Evolutionary conservation across 768 basidiomycete species (phyloP).

Genomic region (Tubosaeta sp.): DNA sequence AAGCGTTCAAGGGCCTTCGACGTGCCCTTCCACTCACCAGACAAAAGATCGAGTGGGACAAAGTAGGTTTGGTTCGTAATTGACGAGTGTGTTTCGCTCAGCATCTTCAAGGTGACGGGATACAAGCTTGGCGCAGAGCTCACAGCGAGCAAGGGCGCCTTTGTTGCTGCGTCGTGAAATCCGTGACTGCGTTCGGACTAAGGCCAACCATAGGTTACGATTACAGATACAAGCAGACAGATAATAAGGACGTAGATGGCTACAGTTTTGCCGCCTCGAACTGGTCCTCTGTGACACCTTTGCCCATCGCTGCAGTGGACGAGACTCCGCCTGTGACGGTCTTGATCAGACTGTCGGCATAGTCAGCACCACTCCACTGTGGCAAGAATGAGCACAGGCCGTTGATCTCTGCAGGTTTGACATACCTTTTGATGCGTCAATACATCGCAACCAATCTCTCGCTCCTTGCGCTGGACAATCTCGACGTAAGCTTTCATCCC

Average conservation of each 20-base stretch:
- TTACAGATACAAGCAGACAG: conserved; percentile 4
- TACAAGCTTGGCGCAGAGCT: conserved; percentile 78
- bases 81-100: background rate
- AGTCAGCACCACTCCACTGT: conserved; percentile 95
- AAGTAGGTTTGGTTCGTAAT: conserved; percentile 41
- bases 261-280: conserved; percentile 53
- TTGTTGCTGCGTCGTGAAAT: conserved; percentile 31
- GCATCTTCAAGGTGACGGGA: conserved; percentile 40
- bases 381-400: conserved; percentile 14
- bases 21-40: conserved; percentile 89
- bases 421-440: conserved; percentile 93
- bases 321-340: conserved; percentile 97
- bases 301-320: conserved; percentile 99
- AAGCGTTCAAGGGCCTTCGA: conserved; percentile 87
- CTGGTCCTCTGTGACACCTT: conserved; percentile 90
- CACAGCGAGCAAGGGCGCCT: conserved; percentile 58
- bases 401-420: background rate
- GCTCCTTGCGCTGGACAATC: conserved; percentile 86
- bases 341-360: conserved; percentile 86
- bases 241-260: conserved; percentile 8
- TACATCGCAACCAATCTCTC: conserved; percentile 92
- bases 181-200: background rate
- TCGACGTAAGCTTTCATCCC: conserved; percentile 99
- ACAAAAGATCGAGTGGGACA: conserved; percentile 96
- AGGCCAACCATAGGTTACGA: too few relatives aligned